phyloP scores from a whole-genome alignment of 2,329 filamentous ascomycete genomes.

The Nigrospora oryzae region DNA sequence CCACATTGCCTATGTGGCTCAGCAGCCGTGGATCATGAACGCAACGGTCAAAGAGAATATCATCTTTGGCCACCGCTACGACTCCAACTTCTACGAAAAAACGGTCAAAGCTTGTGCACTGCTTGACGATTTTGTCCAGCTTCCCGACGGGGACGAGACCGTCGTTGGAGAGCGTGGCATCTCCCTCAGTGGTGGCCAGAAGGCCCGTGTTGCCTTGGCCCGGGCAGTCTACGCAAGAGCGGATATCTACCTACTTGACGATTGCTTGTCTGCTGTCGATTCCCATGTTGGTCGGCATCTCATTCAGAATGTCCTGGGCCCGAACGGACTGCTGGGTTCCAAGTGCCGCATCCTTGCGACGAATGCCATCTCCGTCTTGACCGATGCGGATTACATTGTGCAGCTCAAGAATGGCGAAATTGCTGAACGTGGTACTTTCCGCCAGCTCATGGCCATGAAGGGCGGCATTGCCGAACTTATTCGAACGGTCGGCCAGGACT shows the following conservation, averaged over 20 bases:
- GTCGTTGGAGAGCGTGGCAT: constrained; percentile 96
- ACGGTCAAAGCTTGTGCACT: constrained; percentile 89
- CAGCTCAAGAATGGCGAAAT: constrained; percentile 77
- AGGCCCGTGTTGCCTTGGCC: constrained; percentile 84
- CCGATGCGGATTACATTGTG: constrained; percentile 82
- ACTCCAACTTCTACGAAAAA: constrained; percentile 87
- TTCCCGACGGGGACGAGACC: constrained; percentile 94
- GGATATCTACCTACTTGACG: constrained; percentile 93
- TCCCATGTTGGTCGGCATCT: constrained; percentile 93
- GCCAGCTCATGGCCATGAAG: constrained; percentile 87
- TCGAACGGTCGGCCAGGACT: constrained; percentile 60
- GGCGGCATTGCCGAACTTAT: constrained; percentile 81
- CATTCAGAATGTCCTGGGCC: constrained; percentile 86
- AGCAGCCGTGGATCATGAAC: constrained; percentile 95
- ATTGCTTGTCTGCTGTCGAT: constrained; percentile 94
- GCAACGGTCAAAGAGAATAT: constrained; percentile 97
- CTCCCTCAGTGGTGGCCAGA: constrained; percentile 91
- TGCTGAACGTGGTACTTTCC: constrained; percentile 81
- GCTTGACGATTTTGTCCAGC: constrained; percentile 78
- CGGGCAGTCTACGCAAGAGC: constrained; percentile 92
- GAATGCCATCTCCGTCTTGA: constrained; percentile 86
- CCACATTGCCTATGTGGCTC: constrained; percentile 81
- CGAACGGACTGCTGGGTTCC: constrained; percentile 68
- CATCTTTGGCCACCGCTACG: constrained; percentile 88
- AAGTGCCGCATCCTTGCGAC: constrained; percentile 93